phyloP scores from a whole-genome alignment of 169 alveolate genomes.

The Plasmodium vivax region DNA sequence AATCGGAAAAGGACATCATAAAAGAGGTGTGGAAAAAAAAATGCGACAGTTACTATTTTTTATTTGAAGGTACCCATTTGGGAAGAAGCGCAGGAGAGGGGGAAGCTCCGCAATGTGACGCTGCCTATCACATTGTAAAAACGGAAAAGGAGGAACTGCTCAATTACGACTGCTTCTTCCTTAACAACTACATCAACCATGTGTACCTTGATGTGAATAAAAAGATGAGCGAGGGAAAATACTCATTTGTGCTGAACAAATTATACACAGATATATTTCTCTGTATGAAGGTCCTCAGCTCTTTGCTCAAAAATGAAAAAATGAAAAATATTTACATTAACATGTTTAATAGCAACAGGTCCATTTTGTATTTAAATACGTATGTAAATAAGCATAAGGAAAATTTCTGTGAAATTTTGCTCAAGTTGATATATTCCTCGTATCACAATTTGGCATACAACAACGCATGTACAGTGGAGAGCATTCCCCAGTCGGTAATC shows the following conservation, averaged over 20 bases:
- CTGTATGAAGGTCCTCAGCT: slow-evolving; percentile 38
- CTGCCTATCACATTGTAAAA: slow-evolving; percentile 21
- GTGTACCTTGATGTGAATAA: slow-evolving; percentile 58
- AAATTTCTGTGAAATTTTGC: slow-evolving; percentile 38
- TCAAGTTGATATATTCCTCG: slow-evolving; percentile 43
- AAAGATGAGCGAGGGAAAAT: slow-evolving; percentile 52
- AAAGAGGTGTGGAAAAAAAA: slow-evolving; percentile 60
- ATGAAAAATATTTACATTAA: slow-evolving; percentile 29
- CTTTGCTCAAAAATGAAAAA: slow-evolving; percentile 43
- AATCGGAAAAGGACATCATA: slow-evolving; percentile 28
- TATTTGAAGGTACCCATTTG: slow-evolving; percentile 27
- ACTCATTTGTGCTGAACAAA: slow-evolving; percentile 48
- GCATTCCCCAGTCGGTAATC: slow-evolving; percentile 41
- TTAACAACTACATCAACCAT: slow-evolving; percentile 69
- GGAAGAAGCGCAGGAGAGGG: neutral
- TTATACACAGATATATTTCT: slow-evolving; percentile 70
- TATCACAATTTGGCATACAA: slow-evolving; percentile 52
- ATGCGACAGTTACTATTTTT: slow-evolving; percentile 52
- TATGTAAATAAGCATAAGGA: slow-evolving; percentile 45
- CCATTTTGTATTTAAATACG: slow-evolving; percentile 26
- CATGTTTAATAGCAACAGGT: slow-evolving; percentile 28
- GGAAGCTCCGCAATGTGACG: neutral
- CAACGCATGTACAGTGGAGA: slow-evolving; percentile 2
- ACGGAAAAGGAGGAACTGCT: slow-evolving; percentile 53
- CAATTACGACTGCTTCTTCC: slow-evolving; percentile 58